Percentiles rank a stretch among this genome's conserved stretches.
These are phyloP conservation scores for Trichoderma guizhouense DNA, from an alignment of 2,329 filamentous ascomycete species.

Conservation along the genomic window DNA sequence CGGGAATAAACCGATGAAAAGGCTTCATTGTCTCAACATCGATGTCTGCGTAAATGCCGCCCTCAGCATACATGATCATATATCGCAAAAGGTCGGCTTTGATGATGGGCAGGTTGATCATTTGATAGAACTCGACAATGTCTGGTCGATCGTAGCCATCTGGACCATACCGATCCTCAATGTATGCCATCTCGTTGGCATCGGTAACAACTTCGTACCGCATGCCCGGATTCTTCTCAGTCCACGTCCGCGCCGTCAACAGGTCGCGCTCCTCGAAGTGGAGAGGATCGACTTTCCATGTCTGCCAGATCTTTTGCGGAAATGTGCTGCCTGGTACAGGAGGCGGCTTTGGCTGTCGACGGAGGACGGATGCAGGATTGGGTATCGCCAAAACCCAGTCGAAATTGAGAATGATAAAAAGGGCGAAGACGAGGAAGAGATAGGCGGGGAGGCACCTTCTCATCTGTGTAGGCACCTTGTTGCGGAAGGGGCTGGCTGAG, in stretches of 20 bases:
- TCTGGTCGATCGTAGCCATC: slow-evolving; percentile 64
- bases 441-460: slow-evolving; percentile 47
- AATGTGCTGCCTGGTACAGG: slow-evolving; percentile 37
- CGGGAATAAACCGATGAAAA: slow-evolving; percentile 38
- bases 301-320: slow-evolving; percentile 72
- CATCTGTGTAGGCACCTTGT: slow-evolving; percentile 19
- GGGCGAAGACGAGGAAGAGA: slow-evolving; percentile 40
- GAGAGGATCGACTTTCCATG: slow-evolving; percentile 68
- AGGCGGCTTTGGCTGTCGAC: slow-evolving; percentile 20
- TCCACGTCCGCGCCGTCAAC: slow-evolving; percentile 61
- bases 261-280: slow-evolving; percentile 63
- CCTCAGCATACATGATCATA: slow-evolving; percentile 69
- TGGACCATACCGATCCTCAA: slow-evolving; percentile 65
- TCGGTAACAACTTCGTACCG: slow-evolving; percentile 70
- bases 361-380: slow-evolving; percentile 23
- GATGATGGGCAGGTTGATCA: slow-evolving; percentile 59
- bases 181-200: slow-evolving; percentile 62
- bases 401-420: slow-evolving; percentile 47
- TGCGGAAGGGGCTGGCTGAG: slow-evolving; percentile 27
- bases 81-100: slow-evolving; percentile 68
- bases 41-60: slow-evolving; percentile 66
- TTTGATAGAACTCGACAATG: slow-evolving; percentile 59
- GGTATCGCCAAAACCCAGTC: slow-evolving; percentile 36
- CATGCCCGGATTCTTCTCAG: slow-evolving; percentile 61
- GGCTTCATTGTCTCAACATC: slow-evolving; percentile 37